Conservation (phyloP, 2,329 filamentous ascomycete genomes). For the Neofusicoccum kwambonambiense region DNA sequence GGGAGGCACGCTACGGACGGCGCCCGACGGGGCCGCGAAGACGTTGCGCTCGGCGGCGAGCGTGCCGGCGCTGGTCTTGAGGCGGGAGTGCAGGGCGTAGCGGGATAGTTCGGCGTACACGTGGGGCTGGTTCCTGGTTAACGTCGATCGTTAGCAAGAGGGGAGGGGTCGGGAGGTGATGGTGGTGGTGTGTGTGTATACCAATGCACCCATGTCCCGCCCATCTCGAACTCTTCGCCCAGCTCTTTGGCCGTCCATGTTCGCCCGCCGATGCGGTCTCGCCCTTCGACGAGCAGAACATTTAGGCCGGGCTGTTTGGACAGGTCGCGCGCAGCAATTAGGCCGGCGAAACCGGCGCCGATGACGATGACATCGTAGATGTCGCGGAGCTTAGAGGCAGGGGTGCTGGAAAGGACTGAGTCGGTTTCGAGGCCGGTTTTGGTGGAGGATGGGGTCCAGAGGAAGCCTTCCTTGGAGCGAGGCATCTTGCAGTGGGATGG, state of each 20-base stretch:
- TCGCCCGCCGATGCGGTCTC: slow-evolving; percentile 51
- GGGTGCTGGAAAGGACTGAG: neutral
- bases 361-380: slow-evolving; percentile 40
- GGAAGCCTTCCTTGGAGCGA: neutral
- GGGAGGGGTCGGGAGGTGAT: neutral
- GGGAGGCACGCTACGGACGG: neutral
- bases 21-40: neutral
- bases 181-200: neutral
- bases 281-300: slow-evolving; percentile 48
- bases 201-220: slow-evolving; percentile 53
- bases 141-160: neutral
- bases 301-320: slow-evolving; percentile 30
- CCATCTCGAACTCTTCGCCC: slow-evolving; percentile 49
- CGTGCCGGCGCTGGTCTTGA: slow-evolving; percentile 19
- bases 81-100: slow-evolving; percentile 25
- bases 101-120: slow-evolving; percentile 30
- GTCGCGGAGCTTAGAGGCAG: neutral
- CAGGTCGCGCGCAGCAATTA: slow-evolving; percentile 34
- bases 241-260: slow-evolving; percentile 48
- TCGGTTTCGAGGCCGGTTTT: neutral
- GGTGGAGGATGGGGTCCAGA: neutral
- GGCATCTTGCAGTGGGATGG: neutral
- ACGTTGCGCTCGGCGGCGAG: neutral
- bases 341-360: slow-evolving; percentile 41
- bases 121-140: slow-evolving; percentile 23